Conservation (phyloP, 2,329 filamentous ascomycete species). For the Helotiales sp. region DNA sequence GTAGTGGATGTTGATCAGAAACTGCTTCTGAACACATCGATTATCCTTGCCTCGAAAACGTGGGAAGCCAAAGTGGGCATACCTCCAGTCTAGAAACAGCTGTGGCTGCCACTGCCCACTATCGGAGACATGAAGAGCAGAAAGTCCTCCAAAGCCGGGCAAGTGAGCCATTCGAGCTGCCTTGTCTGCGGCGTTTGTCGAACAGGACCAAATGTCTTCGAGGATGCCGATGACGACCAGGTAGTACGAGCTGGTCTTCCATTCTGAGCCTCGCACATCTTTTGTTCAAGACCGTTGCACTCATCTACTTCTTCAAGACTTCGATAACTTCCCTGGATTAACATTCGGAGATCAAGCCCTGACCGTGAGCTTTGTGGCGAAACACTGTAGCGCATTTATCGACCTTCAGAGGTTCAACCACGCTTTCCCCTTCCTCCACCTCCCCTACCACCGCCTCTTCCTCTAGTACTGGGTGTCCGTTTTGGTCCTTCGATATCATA, state of each 20-base stretch:
- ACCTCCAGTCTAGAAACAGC: not conserved
- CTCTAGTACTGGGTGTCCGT: constrained; percentile 40
- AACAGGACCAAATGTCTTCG: too few species aligned
- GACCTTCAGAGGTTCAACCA: constrained; percentile 6
- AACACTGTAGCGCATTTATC: not conserved
- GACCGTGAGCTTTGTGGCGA: not conserved
- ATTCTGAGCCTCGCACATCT: too few species aligned
- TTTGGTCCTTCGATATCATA: constrained; percentile 66
- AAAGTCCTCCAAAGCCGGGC: too few species aligned
- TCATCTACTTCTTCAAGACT: too few species aligned
- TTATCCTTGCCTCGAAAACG: not conserved
- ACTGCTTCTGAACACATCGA: not conserved
- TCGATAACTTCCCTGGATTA: too few species aligned
- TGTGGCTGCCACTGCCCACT: not conserved
- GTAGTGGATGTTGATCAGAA: not conserved
- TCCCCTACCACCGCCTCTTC: constrained; percentile 42
- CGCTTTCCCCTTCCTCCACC: constrained; percentile 38
- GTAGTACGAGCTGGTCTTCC: too few species aligned
- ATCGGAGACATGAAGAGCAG: not conserved
- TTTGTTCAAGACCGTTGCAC: too few species aligned
- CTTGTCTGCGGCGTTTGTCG: too few species aligned
- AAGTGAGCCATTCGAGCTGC: too few species aligned
- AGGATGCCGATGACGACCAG: too few species aligned
- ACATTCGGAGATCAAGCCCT: too few species aligned
- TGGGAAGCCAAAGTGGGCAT: not conserved